phyloP scores from a whole-genome alignment of 768 basidiomycete species.

The Calocybe gangraenosa region DNA sequence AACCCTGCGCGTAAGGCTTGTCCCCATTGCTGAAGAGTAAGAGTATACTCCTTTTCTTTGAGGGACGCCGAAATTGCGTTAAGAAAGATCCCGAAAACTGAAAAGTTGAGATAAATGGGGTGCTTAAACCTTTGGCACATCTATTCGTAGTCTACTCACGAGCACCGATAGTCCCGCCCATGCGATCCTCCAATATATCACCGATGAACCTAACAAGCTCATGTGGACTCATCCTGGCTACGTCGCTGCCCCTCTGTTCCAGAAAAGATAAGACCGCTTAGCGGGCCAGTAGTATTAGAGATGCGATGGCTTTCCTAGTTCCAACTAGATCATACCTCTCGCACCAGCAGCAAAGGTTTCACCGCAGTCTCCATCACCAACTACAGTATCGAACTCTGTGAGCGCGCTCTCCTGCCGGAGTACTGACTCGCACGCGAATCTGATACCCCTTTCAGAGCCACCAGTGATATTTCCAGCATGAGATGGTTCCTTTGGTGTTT shows the following conservation, averaged over 20 bases:
- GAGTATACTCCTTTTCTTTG: background rate
- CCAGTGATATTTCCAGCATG: constrained; percentile 3
- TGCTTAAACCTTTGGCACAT: background rate
- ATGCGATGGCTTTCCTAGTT: background rate
- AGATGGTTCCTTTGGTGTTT: background rate
- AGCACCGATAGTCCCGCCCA: constrained; percentile 57
- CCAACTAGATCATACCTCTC: constrained; percentile 17
- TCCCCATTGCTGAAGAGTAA: constrained; percentile 6
- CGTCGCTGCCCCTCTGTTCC: constrained; percentile 21
- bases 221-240: constrained; percentile 11
- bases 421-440: constrained; percentile 36
- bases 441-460: constrained; percentile 25
- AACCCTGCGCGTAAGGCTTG: constrained; percentile 23
- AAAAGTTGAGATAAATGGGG: background rate
- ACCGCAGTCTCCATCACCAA: constrained; percentile 65
- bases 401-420: constrained; percentile 45
- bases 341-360: constrained; percentile 52
- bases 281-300: background rate
- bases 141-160: constrained; percentile 23
- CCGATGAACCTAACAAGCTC: constrained; percentile 28
- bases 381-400: constrained; percentile 55
- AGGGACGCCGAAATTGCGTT: constrained; percentile 29
- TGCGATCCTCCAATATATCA: constrained; percentile 42
- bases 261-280: constrained; percentile 30
- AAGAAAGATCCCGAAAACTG: constrained; percentile 44